Evolutionary conservation across 1,284 basidiomycete species (phyloP).

Genomic region (Moniliella sp.): DNA sequence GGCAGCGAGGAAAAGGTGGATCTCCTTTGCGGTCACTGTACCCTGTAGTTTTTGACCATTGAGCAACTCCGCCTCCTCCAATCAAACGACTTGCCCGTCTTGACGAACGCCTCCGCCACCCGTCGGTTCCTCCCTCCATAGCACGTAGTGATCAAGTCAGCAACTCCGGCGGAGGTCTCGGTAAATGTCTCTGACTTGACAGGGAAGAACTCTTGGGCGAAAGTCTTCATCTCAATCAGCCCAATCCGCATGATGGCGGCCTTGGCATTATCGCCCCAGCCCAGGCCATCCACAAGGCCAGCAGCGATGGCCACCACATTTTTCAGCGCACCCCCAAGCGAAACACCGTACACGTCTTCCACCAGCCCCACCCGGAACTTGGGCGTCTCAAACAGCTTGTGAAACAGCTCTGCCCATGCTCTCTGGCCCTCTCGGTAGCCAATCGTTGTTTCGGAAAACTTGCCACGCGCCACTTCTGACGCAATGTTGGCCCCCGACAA

Average conservation of each 20-base stretch:
- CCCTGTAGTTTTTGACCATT: conserved; percentile 43
- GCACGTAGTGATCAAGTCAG: conserved; percentile 43
- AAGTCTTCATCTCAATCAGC: conserved; percentile 35
- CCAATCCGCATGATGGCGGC: conserved; percentile 42
- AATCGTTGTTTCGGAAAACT: conserved; percentile 42
- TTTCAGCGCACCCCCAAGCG: conserved; percentile 43
- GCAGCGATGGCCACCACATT: conserved; percentile 43
- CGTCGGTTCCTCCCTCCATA: conserved; percentile 42
- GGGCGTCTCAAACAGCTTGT: conserved; percentile 37
- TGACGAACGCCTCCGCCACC: conserved; percentile 40
- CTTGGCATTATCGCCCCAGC: conserved; percentile 42
- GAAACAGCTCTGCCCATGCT: conserved; percentile 18
- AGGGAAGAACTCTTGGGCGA: conserved; percentile 42
- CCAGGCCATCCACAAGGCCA: conserved; percentile 41
- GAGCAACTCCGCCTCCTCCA: conserved; percentile 41
- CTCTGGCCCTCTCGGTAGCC: conserved; percentile 37
- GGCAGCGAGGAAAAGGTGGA: conserved; percentile 39
- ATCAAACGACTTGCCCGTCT: conserved; percentile 40
- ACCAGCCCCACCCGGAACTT: conserved; percentile 41
- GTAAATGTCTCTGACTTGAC: conserved; percentile 40
- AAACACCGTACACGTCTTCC: conserved; percentile 42
- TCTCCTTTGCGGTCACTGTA: conserved; percentile 39
- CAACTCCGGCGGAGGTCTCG: conserved; percentile 40
- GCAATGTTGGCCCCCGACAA: conserved; percentile 44
- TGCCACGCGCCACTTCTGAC: conserved; percentile 36